Percentiles rank a stretch among this genome's conserved stretches.
These are phyloP conservation scores for Penicillium nordicum DNA, from an alignment of 2,329 filamentous ascomycete species.

Conservation along the genomic window DNA sequence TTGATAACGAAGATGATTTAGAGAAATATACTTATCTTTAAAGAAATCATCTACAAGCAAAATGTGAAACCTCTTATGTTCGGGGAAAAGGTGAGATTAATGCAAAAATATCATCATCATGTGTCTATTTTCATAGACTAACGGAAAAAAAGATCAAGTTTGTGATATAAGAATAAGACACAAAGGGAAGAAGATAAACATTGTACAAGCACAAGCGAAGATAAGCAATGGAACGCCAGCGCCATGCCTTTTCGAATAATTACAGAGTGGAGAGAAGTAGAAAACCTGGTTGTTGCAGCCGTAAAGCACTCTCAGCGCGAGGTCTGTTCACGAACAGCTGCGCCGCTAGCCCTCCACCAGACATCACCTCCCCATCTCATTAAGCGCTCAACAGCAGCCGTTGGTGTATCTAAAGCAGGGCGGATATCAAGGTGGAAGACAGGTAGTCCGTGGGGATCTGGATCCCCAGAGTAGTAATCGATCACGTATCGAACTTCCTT, in stretches of 20 bases:
- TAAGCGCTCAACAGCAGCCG: constrained; percentile 73
- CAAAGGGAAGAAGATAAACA: constrained; percentile 7
- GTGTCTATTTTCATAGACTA: constrained; percentile 5
- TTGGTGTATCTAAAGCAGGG: constrained; percentile 79
- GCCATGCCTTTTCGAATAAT: constrained; percentile 22
- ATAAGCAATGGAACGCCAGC: constrained; percentile 24
- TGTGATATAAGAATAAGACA: constrained; percentile 16
- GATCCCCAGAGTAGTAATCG: constrained; percentile 86
- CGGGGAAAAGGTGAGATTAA: not conserved
- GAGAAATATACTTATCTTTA: not conserved
- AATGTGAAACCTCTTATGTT: not conserved
- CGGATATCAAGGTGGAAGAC: constrained; percentile 95
- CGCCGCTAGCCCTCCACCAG: constrained; percentile 86
- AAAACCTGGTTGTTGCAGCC: constrained; percentile 4
- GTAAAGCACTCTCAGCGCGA: not conserved
- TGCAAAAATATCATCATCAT: constrained; percentile 11
- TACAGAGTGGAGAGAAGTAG: constrained; percentile 26
- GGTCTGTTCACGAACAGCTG: constrained; percentile 47
- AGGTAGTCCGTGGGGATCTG: constrained; percentile 80
- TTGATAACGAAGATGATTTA: not conserved
- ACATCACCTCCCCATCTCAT: constrained; percentile 89
- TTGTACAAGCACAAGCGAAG: constrained; percentile 3
- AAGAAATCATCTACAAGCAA: not conserved
- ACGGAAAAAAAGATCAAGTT: constrained; percentile 3
- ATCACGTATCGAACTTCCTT: constrained; percentile 91